These are phyloP conservation scores for Phytopythium oedochilum DNA, from an alignment of 352 stramenopile species.

Conservation along the genomic window DNA sequence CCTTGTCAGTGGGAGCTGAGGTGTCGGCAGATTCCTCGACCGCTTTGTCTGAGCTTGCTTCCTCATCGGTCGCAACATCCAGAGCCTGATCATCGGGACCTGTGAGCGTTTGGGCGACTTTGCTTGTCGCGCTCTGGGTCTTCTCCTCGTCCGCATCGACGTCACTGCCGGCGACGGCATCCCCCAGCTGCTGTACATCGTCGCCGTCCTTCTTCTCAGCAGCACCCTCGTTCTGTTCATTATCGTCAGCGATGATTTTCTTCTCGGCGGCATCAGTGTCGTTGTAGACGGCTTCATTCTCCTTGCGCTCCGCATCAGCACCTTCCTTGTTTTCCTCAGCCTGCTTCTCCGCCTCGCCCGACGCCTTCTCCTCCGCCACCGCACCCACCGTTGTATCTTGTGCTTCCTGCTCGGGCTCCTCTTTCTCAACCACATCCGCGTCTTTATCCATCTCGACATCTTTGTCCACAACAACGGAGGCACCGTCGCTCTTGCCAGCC, in stretches of 20 bases:
- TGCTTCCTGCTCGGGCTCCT: background rate
- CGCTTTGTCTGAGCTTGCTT: background rate
- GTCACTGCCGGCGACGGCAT: background rate
- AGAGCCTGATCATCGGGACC: background rate
- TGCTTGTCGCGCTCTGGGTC: background rate
- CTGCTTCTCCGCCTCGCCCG: background rate
- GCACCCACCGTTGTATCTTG: no score
- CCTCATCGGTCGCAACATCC: background rate
- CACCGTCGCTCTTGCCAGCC: background rate
- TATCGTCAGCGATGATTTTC: background rate
- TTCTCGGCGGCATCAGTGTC: background rate
- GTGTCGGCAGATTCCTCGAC: background rate
- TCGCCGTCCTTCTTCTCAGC: conserved; percentile 4
- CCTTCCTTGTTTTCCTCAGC: background rate
- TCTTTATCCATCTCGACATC: conserved; percentile 1
- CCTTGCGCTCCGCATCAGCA: background rate
- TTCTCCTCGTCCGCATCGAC: conserved; percentile 5
- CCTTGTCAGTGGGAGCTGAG: background rate
- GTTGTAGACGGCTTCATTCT: conserved; percentile 1
- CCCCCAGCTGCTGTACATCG: background rate
- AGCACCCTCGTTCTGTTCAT: conserved; percentile 6
- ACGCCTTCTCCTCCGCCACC: background rate
- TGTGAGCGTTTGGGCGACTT: background rate
- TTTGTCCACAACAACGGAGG: background rate
- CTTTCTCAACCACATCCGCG: background rate